Base-by-base conservation (phyloP, 2,329 filamentous ascomycete genomes). In the Dactylonectria estremocensis region DNA sequence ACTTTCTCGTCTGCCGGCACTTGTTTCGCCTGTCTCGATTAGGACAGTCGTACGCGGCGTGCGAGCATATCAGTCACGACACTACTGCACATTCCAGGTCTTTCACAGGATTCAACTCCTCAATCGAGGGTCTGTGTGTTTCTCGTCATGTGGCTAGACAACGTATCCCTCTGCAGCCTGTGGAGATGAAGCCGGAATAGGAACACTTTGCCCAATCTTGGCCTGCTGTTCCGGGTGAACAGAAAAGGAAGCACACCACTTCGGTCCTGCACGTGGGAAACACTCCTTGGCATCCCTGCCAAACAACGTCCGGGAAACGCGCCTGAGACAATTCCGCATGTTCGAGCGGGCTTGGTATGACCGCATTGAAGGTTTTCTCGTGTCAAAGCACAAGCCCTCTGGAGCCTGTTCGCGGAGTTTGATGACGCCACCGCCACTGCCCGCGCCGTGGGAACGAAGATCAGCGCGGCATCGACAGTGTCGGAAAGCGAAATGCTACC, bases 251-350 rank as follows among this genome's bases (percentile, higher is more conserved):
- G 31, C 48, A 28, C 48, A 28, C 48, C 22, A 18, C 14, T 50
- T 24, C 28, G 20, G 16, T 31, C 52, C 53, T 28, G 48, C 58
- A 56, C 60, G 60, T 63, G 60, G 60, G 31, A 63, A 63, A 63
- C 43, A 43, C 52, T 49, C 50, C 43, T 43, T 40, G 20, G 35
- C 59, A 58, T 33, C 56, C 60, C 60, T 63, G 60, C 52, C 28
- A 22, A 22, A 49, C 50, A 31, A 43, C 14, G 40, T n/a, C 40
- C 40, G 37, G 52, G 20, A 40, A 40, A 55, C 33, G 35, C 16
- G 33, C 31, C 52, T 43, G 35, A 35, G 50, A 53, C 53, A 43
- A 55, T 22, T 24, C 22, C 22, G 35, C 10, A 33, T 20, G 14
- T 24, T 24, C 53, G 24, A 35, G 35, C n/a, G 8, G 20, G 10